Base-by-base conservation (phyloP, 2,329 filamentous ascomycete genomes). In the Curvularia sp. region DNA sequence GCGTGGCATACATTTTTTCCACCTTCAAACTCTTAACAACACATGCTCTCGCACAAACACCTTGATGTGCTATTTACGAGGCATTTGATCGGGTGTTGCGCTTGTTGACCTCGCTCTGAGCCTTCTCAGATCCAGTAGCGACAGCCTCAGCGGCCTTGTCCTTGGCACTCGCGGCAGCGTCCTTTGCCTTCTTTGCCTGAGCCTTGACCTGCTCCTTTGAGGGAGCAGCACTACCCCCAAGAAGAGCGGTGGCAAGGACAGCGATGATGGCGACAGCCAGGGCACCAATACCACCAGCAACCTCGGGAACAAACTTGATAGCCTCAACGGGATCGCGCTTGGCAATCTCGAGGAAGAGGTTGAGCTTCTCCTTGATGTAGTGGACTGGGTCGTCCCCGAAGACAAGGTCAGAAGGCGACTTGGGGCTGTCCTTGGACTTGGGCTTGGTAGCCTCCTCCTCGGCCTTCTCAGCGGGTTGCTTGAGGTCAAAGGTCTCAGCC, bases 281-380 rank as follows among this genome's bases (percentile, higher is more conserved):
- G 66, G 89, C 90, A 74, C 83, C 90, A 73, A 96, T 82, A 73
- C 88, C 91, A 74, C 88, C 93, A 64, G 93, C 92, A 69, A 96
- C 89, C 82, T 97, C 95, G 66, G 95, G 95, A 65, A 97, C 91
- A 71, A 92, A 91, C 82, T 92, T 91, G 81, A 93, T 82, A 53
- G 93, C 93, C 81, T 93, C 84, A 66, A 97, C 72, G 58, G 93
- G 93, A 80, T 96, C 89, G 71, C 87, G 86, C 84, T 92, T 87
- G 77, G 88, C 91, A 72, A 98, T 89, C 70, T 88, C 89, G 71
- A 95, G 77, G 86, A 99, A 99, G 64, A 96, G 88, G 70, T 96
- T 89, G 62, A 96, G 78, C 88, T 97, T 98, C 89, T 97, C 91
- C 81, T 89, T 91, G 80, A 97, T 79, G 80, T 91, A 99, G 69